Conservation (phyloP, 257 asterid species). For the Fraxinus anomala region DNA sequence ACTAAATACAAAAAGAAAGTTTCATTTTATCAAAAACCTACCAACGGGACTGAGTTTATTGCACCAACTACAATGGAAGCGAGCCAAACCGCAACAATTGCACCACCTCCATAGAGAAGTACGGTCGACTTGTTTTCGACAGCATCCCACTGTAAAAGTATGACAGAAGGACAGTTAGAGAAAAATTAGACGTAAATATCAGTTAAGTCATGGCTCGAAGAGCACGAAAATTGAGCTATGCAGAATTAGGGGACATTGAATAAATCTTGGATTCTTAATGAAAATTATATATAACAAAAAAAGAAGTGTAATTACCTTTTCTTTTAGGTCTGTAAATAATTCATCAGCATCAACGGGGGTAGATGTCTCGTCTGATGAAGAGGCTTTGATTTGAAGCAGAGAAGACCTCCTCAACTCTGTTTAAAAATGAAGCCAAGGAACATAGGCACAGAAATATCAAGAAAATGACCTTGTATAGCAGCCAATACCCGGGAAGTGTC, state of each 20-base stretch:
- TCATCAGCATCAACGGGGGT: constrained; percentile 59
- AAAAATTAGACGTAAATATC: neutral
- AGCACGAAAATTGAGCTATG: neutral
- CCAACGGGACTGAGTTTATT: constrained; percentile 90
- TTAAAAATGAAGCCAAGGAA: constrained; percentile 28
- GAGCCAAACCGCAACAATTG: constrained; percentile 80
- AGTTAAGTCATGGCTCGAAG: neutral
- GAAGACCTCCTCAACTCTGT: constrained; percentile 62
- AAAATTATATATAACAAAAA: no score
- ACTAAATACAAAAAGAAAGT: neutral
- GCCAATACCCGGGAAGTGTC: neutral
- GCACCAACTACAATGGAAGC: constrained; percentile 78
- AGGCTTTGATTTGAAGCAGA: constrained; percentile 61
- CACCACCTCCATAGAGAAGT: constrained; percentile 81
- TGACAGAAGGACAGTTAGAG: neutral
- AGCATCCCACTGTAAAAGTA: constrained; percentile 75
- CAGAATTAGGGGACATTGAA: neutral
- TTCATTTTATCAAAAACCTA: constrained; percentile 33
- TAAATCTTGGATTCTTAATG: neutral
- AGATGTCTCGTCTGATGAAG: constrained; percentile 70
- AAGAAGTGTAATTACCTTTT: constrained; percentile 53
- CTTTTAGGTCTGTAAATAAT: constrained; percentile 68
- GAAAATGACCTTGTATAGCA: neutral
- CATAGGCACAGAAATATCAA: constrained; percentile 15
- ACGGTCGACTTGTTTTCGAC: constrained; percentile 87